These are phyloP conservation scores for Rhynchospora tenuis DNA, from an alignment of 176 grass and related monocot genomes.

Conservation along the genomic window DNA sequence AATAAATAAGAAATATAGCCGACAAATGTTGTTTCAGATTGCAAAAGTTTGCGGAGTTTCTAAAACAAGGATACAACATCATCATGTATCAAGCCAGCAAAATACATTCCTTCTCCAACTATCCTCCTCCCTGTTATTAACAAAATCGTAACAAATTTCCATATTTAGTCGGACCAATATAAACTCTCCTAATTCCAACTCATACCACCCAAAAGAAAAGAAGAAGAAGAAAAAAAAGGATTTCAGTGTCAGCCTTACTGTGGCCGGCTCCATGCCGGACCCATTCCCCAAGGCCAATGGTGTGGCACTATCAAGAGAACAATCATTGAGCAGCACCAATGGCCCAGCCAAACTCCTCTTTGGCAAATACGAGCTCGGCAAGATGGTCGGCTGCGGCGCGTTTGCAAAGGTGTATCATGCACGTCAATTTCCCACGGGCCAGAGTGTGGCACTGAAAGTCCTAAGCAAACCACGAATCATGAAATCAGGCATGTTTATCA, in stretches of 20 bases:
- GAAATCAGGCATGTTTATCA: slow-evolving; percentile 6
- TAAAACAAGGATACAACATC: background rate
- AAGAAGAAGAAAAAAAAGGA: background rate
- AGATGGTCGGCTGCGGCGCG: slow-evolving; percentile 30
- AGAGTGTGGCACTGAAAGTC: slow-evolving; percentile 32
- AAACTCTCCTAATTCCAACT: slow-evolving; percentile 9
- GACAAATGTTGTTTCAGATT: background rate
- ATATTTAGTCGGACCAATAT: slow-evolving; percentile 14
- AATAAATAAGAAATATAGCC: background rate
- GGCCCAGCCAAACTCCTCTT: slow-evolving; percentile 19
- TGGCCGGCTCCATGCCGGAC: slow-evolving; percentile 1
- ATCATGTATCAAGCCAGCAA: background rate
- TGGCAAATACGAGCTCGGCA: slow-evolving; percentile 31
- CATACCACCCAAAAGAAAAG: background rate
- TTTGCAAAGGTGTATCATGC: slow-evolving; percentile 35
- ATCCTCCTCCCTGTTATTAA: slow-evolving; percentile 11
- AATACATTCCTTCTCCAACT: background rate
- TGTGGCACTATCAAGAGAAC: background rate
- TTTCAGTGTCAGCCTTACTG: background rate
- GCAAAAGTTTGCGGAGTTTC: background rate
- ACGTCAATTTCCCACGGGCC: slow-evolving; percentile 10
- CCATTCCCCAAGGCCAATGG: background rate
- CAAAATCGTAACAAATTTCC: slow-evolving; percentile 19
- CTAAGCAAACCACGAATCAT: slow-evolving; percentile 20
- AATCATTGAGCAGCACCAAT: background rate